These are phyloP conservation scores for Penicillium flavigenum DNA, from an alignment of 495 filamentous ascomycete genomes.

Conservation along the genomic window DNA sequence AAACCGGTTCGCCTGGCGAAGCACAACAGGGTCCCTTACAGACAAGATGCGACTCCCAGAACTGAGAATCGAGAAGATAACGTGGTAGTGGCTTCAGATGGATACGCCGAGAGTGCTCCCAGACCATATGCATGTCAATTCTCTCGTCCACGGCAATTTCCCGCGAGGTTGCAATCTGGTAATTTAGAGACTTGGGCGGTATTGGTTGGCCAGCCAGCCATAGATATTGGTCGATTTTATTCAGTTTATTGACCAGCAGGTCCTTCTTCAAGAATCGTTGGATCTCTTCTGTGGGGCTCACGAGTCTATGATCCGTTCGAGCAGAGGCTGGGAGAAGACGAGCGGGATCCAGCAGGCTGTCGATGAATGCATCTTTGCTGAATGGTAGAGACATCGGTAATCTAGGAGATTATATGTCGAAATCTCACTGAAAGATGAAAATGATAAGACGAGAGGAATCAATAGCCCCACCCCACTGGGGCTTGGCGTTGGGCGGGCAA, in stretches of 20 bases:
- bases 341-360: neutral
- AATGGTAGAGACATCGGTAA: neutral
- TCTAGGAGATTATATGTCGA: no score
- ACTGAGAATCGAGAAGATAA: constrained; percentile 39
- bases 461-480: no score
- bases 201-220: constrained; percentile 52
- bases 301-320: neutral
- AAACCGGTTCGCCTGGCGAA: neutral
- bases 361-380: neutral
- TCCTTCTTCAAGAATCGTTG: constrained; percentile 5
- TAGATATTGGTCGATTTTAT: constrained; percentile 37
- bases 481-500: no score
- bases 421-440: no score
- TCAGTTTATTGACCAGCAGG: constrained; percentile 20
- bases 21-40: constrained; percentile 7
- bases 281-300: neutral
- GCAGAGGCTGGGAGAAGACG: constrained; percentile 4
- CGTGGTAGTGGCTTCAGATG: constrained; percentile 48
- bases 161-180: constrained; percentile 42
- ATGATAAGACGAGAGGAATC: no score
- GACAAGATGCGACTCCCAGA: constrained; percentile 35
- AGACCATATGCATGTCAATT: constrained; percentile 44
- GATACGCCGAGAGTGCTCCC: constrained; percentile 33
- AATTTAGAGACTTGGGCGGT: constrained; percentile 48
- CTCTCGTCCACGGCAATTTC: constrained; percentile 45